Conservation (phyloP, 2,329 filamentous ascomycete species). For the Nothopassalora personata region DNA sequence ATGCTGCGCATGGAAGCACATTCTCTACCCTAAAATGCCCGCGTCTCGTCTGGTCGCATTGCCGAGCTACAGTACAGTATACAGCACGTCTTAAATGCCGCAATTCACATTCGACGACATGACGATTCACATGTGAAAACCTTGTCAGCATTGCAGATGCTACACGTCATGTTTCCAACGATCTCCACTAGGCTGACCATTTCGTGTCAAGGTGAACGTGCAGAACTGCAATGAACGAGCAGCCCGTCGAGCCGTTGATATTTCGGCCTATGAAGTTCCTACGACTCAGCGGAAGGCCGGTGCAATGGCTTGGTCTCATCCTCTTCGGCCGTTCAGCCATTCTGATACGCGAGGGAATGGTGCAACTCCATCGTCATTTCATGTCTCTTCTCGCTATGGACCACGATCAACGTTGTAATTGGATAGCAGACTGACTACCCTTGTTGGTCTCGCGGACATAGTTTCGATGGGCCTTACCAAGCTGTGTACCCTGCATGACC, state of each 20-base stretch:
- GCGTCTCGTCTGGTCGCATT: neutral
- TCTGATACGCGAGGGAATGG: neutral
- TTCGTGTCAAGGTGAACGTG: neutral
- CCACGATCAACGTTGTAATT: neutral
- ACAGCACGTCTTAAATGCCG: neutral
- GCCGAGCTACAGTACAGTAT: neutral
- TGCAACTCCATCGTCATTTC: neutral
- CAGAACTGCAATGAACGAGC: neutral
- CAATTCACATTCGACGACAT: conserved; percentile 1
- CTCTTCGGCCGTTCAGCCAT: neutral
- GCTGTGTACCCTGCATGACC: conserved; percentile 1
- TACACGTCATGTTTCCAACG: conserved; percentile 6
- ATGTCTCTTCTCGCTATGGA: neutral
- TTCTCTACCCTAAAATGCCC: neutral
- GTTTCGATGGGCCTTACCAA: conserved; percentile 5
- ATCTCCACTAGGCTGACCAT: neutral
- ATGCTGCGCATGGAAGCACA: neutral
- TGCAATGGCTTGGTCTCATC: neutral
- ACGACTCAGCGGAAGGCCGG: neutral
- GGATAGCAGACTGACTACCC: neutral
- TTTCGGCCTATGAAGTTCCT: neutral
- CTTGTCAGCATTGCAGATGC: conserved; percentile 3
- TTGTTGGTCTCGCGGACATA: neutral
- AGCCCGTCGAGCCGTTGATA: neutral
- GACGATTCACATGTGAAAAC: neutral